phyloP scores from a whole-genome alignment of 1,284 basidiomycete species.

The Entoloma clypeatum region DNA sequence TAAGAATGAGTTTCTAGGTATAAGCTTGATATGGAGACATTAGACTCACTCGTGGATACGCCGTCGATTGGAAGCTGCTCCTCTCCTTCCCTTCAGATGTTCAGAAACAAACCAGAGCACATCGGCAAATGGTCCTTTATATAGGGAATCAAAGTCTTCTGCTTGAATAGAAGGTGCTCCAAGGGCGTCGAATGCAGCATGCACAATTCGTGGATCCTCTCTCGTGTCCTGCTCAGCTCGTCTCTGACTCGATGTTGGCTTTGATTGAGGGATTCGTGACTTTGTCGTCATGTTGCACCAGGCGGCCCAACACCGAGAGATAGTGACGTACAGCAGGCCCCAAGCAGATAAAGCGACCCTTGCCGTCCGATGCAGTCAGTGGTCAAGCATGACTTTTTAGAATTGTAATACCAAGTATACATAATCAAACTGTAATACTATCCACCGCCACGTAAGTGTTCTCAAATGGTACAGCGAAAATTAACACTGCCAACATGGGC shows the following conservation, averaged over 20 bases:
- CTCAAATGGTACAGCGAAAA: no score
- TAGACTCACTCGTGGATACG: slow-evolving; percentile 15
- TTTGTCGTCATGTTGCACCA: not conserved
- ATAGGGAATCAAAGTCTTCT: slow-evolving; percentile 23
- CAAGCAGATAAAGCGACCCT: no score
- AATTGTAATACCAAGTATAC: no score
- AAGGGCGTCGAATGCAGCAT: slow-evolving; percentile 16
- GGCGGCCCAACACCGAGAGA: no score
- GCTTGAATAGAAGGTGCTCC: slow-evolving; percentile 20
- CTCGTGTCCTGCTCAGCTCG: not conserved
- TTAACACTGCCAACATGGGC: no score
- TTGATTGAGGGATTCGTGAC: slow-evolving; percentile 12
- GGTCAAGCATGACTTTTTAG: no score
- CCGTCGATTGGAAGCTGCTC: slow-evolving; percentile 15
- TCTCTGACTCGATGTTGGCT: not conserved
- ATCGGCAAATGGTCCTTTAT: slow-evolving; percentile 22
- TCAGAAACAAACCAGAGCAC: slow-evolving; percentile 21
- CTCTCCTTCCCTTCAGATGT: slow-evolving; percentile 23
- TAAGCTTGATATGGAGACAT: not conserved
- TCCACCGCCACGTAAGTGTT: no score
- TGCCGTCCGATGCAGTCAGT: no score
- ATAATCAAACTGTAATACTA: no score
- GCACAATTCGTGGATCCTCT: slow-evolving; percentile 7
- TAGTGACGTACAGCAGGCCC: no score
- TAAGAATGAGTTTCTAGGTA: not conserved